Evolutionary conservation across 2,329 filamentous ascomycete genomes (phyloP), one percentile per base, ranked within the genome.

Genomic region (Cucurbitaria berberidis): DNA sequence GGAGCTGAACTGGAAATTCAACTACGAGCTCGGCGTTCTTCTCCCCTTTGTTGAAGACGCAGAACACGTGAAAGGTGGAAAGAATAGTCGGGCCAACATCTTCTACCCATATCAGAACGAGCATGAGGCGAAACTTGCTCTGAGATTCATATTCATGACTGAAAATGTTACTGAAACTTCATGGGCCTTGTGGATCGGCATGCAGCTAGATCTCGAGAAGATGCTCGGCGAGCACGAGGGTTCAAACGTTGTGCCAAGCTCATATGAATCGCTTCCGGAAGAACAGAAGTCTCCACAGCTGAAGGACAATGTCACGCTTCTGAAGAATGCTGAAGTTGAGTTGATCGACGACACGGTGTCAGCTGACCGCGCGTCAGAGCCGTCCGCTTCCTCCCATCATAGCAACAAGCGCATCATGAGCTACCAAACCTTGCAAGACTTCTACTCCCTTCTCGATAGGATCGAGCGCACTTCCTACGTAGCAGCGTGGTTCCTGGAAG

Each of bases 51-150:
- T 66, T 11, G 62, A 64, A 26, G 58, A 66, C n/a, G 16, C 53
- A 7, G 56, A 62, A 9, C 51, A 59, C 10, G 40, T 65, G 3
- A 53, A 54, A 3, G 67, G 68, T 3, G 67, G 67, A 7, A 66
- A 62, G 45, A 38, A 55, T 10, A 67, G 61, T 40, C 56, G 39
- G 42, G 21, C 2, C 18, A 68, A 67, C 41, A 55, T 45, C 29
- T 66, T 55, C 45, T 42, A 69, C 54, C 68, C 69, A 16, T 72
- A 69, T 41, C 46, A 56, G 26, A 66, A 63, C 26, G 61, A 66
- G 50, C 55, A 60, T 39, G 70, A 71, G 46, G 65, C 66, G 63
- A 57, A 45, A 40, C 50, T 63, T 27, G 63, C 62, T 5, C 35
- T 70, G 21, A 57, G 54, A 26, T 49, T 68, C 19, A 53, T 70